Base-by-base conservation (phyloP, 306 rosid species). In the Citrullus amarus region DNA sequence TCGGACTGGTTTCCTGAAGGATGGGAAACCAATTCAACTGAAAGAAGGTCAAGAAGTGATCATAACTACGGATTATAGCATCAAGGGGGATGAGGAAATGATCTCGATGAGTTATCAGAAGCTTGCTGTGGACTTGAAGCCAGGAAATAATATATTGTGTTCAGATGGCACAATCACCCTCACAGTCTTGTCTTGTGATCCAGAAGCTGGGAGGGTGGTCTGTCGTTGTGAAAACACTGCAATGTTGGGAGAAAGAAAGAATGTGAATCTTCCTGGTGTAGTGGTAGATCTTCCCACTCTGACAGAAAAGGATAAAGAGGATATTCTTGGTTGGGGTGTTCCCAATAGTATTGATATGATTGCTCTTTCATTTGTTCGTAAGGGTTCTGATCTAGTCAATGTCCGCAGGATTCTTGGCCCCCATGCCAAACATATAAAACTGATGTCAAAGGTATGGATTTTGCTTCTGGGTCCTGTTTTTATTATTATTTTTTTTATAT, bases 281-380 rank as follows among this genome's bases (percentile, higher is more conserved):
- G 96, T 93, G n/a, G 98, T 93, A 76, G 98, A 93, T 79, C 98
- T 93, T 78, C 98, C 98, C 61, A 93, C 98, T 54, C 89, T 93
- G 41, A 93, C 98, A 15, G 96, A 91, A 22, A 93, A 93, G 89
- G 98, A 93, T 77, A 87, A 87, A 91, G 97, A 93, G 81, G 98
- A 93, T 80, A 93, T 93, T 87, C 90, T 93, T 77, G 55, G 16
- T 68, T 93, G 98, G 97, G 98, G 98, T 79, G 98, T 93, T 80
- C 98, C 98, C 25, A 93, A 93, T 90, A 85, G 81, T 5, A 93
- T 93, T 78, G 98, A 93, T 82, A 91, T 93, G 98, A 93, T 93
- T 83, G 98, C 98, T 76, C 97, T 93, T 81, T 93, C 98, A 79
- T 93, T 93, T 86, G 98, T 91, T 41, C 98, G 97, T 51, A 93